Evolutionary conservation across 176 grass and related monocot species (phyloP).

Genomic region (Oryza meridionalis): DNA sequence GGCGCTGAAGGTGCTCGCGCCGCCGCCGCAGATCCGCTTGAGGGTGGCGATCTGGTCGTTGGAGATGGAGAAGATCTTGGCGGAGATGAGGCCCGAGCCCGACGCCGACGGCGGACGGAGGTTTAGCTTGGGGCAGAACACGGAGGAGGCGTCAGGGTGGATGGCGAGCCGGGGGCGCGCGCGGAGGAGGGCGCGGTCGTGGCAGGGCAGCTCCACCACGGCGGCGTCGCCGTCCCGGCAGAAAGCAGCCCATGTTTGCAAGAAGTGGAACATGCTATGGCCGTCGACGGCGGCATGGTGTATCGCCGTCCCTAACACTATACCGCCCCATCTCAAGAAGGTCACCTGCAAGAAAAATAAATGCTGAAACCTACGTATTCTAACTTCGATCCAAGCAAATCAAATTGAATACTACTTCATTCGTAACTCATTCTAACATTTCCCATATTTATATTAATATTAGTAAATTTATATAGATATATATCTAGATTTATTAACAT

Average conservation of each 20-base stretch:
- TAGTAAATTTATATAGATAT: too few relatives aligned
- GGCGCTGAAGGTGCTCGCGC: constrained; percentile 29
- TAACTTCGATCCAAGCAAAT: background rate
- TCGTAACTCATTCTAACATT: too few relatives aligned
- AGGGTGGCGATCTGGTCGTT: constrained; percentile 4
- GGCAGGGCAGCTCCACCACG: too few relatives aligned
- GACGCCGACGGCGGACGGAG: background rate
- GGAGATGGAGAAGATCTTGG: background rate
- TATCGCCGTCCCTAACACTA: constrained; percentile 29
- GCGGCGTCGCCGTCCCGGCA: background rate
- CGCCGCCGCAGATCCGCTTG: background rate
- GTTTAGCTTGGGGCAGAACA: background rate
- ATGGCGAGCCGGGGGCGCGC: too few relatives aligned
- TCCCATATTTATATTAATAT: too few relatives aligned
- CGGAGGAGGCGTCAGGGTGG: background rate
- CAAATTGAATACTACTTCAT: too few relatives aligned
- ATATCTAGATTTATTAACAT: too few relatives aligned
- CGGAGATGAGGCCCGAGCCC: background rate
- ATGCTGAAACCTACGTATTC: background rate
- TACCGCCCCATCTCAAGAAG: constrained; percentile 29
- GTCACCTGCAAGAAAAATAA: too few relatives aligned
- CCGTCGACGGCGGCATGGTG: constrained; percentile 43
- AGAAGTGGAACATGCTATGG: constrained; percentile 10
- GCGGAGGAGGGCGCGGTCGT: too few relatives aligned
- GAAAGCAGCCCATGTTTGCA: constrained; percentile 34